A percentile compares a stretch with the other conserved stretches of the same genome.
These are phyloP conservation scores for Herpetomonas tarakana DNA, from an alignment of 208 protist species.

Conservation along the genomic window DNA sequence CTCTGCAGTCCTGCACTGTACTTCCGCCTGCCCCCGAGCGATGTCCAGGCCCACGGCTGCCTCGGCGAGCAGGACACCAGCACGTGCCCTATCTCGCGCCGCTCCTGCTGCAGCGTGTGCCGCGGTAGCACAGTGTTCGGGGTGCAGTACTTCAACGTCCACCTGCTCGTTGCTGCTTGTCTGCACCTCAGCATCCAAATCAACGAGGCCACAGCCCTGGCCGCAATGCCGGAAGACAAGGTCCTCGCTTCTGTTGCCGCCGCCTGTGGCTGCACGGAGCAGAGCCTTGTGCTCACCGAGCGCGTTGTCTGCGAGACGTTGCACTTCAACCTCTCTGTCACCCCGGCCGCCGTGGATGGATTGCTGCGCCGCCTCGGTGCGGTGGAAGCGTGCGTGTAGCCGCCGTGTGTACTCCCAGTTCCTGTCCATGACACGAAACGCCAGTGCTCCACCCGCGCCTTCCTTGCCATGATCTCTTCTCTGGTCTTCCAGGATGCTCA, in stretches of 20 bases:
- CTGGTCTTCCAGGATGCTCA: no score
- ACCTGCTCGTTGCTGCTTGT: constrained; percentile 29
- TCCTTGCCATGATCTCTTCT: no score
- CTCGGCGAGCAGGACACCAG: background rate
- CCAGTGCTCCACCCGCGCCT: no score
- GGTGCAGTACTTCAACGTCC: constrained; percentile 40
- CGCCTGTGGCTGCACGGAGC: constrained; percentile 20
- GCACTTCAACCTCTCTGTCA: constrained; percentile 26
- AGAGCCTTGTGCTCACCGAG: constrained; percentile 20
- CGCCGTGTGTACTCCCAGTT: background rate
- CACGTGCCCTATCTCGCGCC: constrained; percentile 5
- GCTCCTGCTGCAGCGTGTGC: constrained; percentile 20
- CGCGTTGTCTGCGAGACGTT: constrained; percentile 38
- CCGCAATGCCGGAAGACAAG: constrained; percentile 14
- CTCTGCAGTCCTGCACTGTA: background rate
- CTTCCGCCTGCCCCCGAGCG: constrained; percentile 8
- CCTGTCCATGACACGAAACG: no score
- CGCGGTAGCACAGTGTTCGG: constrained; percentile 19
- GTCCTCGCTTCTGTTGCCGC: constrained; percentile 15
- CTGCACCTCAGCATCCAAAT: constrained; percentile 39
- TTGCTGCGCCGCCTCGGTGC: constrained; percentile 27
- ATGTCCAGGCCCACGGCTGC: background rate
- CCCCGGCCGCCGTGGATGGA: constrained; percentile 15
- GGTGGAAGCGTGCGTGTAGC: constrained; percentile 9
- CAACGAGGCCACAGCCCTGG: constrained; percentile 18